These are phyloP conservation scores for Xerophyta viscosa DNA, from an alignment of 106 monocot species.

Conservation along the genomic window DNA sequence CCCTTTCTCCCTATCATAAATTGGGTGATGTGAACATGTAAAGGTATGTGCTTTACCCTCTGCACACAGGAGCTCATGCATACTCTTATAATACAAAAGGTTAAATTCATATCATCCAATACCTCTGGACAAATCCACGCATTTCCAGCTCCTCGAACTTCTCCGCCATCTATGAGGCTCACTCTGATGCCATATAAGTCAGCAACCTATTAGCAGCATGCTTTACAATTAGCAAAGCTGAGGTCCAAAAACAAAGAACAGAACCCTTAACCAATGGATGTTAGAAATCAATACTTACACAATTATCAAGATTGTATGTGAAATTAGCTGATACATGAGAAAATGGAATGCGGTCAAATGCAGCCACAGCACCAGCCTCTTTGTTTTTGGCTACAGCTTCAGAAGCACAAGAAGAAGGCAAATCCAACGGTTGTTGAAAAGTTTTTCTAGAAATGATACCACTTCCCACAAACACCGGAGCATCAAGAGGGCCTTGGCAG, in stretches of 20 bases:
- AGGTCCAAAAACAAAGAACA: neutral
- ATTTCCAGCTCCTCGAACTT: constrained; percentile 99
- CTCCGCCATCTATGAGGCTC: constrained; percentile 87
- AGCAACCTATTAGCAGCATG: constrained; percentile 58
- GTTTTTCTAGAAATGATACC: constrained; percentile 83
- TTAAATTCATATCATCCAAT: neutral
- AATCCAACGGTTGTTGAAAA: constrained; percentile 33
- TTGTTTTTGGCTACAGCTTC: constrained; percentile 79
- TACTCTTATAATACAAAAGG: too few relatives aligned
- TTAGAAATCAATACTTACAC: constrained; percentile 40
- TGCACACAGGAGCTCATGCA: too few relatives aligned
- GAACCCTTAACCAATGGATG: neutral
- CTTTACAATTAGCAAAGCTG: neutral
- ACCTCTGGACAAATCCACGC: constrained; percentile 99
- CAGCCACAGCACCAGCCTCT: constrained; percentile 97
- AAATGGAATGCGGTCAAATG: constrained; percentile 90
- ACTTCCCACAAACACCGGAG: constrained; percentile 95
- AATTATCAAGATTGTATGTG: constrained; percentile 91
- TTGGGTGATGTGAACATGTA: too few relatives aligned
- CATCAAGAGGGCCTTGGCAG: constrained; percentile 96
- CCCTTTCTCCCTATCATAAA: constrained; percentile 66
- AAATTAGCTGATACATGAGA: constrained; percentile 97
- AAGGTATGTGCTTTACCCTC: too few relatives aligned
- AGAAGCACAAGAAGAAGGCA: constrained; percentile 58
- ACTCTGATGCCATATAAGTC: constrained; percentile 97